Base-by-base conservation (phyloP, 2,329 filamentous ascomycete genomes). In the Lecanicillium sp. region DNA sequence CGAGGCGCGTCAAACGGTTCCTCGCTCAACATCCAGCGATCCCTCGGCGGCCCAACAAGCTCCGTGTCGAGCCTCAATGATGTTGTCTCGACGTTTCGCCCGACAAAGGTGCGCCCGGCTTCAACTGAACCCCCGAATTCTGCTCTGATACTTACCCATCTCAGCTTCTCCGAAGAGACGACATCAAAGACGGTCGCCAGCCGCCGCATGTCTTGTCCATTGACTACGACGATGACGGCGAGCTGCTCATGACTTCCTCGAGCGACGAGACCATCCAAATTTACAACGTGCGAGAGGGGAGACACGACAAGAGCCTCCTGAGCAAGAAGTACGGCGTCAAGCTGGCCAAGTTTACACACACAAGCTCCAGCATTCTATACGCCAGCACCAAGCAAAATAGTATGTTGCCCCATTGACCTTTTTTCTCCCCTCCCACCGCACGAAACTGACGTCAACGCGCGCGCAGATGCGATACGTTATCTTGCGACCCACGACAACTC, bases 311-410 rank as follows among this genome's bases (percentile, higher is more conserved):
- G 65, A 83, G 82, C 43, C 73, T 96, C 33, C 80, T 94, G 37
- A 94, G 86, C 64, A 94, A 97, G 58, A 98, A 98, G 59, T 98
- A 98, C 54, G 92, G 92, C 43, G 88, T 87, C 14, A 92, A 95
- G 58, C 74, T 96, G 40, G 92, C 92, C 28, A 84, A 87, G 51
- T 98, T 97, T 61, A 95, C 90, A 1, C 92, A 97, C 58, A 85
- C 90, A 44, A 81, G 81, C 48, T 87, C 87, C 17, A 89, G 87
- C 57, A 87, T 98, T 55, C 81, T 98, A 43, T 96, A 97, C 55
- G 89, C 92, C 37, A 94, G 87, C 57, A 98, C 92, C 11, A 96
- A 95, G 58, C 80, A 94, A 51, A 94, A 98, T 55, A 77, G 84
- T 87, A 68, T 44, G 66, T 13, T 25, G 15, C 13, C 11, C 9